Percentiles rank a stretch among this genome's conserved stretches.
These are phyloP conservation scores for Vachellia pachyceras DNA, from an alignment of 306 rosid genomes.

Conservation along the genomic window DNA sequence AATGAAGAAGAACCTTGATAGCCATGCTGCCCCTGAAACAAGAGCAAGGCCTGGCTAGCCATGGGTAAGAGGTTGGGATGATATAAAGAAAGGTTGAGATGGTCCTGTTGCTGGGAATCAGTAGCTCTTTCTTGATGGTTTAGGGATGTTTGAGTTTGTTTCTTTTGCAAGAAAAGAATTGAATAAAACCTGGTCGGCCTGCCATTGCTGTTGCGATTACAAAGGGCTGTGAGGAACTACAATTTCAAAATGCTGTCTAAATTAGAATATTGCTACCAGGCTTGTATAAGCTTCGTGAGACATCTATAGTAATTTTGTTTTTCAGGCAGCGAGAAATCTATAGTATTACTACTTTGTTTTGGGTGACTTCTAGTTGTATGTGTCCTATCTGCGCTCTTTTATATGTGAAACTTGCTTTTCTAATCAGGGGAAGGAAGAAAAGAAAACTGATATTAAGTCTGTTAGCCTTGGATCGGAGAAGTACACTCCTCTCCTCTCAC, in stretches of 20 bases:
- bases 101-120: slow-evolving; percentile 80
- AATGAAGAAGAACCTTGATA: slow-evolving; percentile 67
- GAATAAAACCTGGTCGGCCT: slow-evolving; percentile 7
- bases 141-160: not conserved
- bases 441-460: too few species aligned
- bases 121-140: slow-evolving; percentile 46
- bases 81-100: slow-evolving; percentile 66
- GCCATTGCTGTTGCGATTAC: slow-evolving; percentile 22
- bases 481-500: too few species aligned
- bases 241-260: not conserved
- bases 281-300: slow-evolving; percentile 26
- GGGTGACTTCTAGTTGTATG: not conserved
- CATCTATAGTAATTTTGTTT: too few species aligned
- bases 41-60: slow-evolving; percentile 77
- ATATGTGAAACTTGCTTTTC: not conserved
- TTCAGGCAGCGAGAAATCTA: too few species aligned
- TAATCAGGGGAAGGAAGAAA: too few species aligned
- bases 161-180: slow-evolving; percentile 33
- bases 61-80: slow-evolving; percentile 99
- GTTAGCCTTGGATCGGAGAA: too few species aligned
- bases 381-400: not conserved
- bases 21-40: slow-evolving; percentile 72
- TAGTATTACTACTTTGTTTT: slow-evolving; percentile 10
- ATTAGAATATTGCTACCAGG: not conserved
- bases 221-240: not conserved